Evolutionary conservation across 495 filamentous ascomycete genomes (phyloP), one percentile per base, ranked within the genome.

Genomic region (Tuber indicum): DNA sequence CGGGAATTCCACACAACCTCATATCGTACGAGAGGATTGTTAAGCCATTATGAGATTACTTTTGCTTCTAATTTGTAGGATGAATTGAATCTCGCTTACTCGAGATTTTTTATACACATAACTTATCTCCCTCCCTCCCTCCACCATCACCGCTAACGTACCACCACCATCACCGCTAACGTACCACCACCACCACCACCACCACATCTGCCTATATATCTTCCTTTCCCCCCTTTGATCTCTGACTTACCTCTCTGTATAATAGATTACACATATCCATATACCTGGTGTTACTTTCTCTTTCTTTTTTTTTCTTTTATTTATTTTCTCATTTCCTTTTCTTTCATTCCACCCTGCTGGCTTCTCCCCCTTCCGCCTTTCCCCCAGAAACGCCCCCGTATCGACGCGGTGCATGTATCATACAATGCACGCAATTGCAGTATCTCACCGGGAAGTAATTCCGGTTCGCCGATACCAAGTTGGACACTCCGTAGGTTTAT

Each of bases 371-470:
- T 58, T 58, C 46, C 52, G 23, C n/a, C 7, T 58, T 58, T 62
- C 3, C n/a, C 26, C n/a, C 10, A 16, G 12, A 32, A 62, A 32
- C n/a, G 16, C 58, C 58, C 58, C 58, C n/a, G 58, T 62, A 62
- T 62, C 58, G 16, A 32, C n/a, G 58, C 23, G n/a, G n/a, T 62
- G 58, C 58, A 32, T 62, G 58, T 62, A 62, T 32, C 58, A 32
- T 62, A 32, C 58, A 32, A 62, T 62, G 58, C 58, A 62, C 58
- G n/a, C 58, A 62, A 62, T 62, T 62, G 58, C n/a, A 62, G 58
- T 62, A 32, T 32, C 58, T 32, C 26, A 32, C 58, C n/a, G 12
- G n/a, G 10, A 12, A 32, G 26, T 32, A 62, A 62, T 62, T 62
- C n/a, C 58, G n/a, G 58, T n/a, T 62, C 58, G 58, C 58, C 26